A percentile compares a stretch with the other conserved stretches of the same genome.
phyloP scores from a whole-genome alignment of 2,329 filamentous ascomycete species.

The Botryotinia narcissicola region DNA sequence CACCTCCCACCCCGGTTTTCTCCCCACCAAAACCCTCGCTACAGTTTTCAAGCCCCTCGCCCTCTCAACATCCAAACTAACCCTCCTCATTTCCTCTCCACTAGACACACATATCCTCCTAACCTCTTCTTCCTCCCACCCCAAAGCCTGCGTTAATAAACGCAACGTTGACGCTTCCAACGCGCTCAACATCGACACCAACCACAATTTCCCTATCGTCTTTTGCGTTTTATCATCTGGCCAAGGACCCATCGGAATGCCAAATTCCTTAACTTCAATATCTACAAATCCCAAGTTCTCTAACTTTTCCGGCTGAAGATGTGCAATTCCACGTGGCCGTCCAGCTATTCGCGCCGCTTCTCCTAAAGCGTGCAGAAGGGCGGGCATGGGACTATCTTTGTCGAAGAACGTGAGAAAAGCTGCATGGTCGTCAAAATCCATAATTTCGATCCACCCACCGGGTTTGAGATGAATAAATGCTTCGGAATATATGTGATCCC shows the following conservation, averaged over 20 bases:
- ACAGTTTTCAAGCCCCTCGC: conserved; percentile 30
- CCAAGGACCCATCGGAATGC: conserved; percentile 39
- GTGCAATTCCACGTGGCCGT: conserved; percentile 23
- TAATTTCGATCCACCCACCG: conserved; percentile 37
- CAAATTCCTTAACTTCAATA: conserved; percentile 36
- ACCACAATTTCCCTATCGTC: conserved; percentile 32
- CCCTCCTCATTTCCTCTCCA: conserved; percentile 22
- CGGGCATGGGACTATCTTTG: conserved; percentile 20
- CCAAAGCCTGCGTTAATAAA: conserved; percentile 31
- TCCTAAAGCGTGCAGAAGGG: conserved; percentile 23
- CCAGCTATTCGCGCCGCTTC: conserved; percentile 31
- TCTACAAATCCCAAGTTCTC: conserved; percentile 45
- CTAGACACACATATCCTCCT: conserved; percentile 24
- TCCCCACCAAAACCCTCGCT: conserved; percentile 31
- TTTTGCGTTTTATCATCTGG: conserved; percentile 36
- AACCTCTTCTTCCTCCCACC: conserved; percentile 33
- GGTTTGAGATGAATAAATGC: conserved; percentile 43
- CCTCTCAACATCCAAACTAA: conserved; percentile 29
- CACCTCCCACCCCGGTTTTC: conserved; percentile 29
- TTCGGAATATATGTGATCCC: conserved; percentile 53
- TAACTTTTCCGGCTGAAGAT: conserved; percentile 35
- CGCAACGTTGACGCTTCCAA: conserved; percentile 34
- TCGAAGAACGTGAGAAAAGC: conserved; percentile 28
- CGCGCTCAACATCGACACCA: conserved; percentile 28
- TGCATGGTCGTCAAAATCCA: conserved; percentile 36